phyloP scores from a whole-genome alignment of 2,329 filamentous ascomycete species.

The Paecilomyces niveus region DNA sequence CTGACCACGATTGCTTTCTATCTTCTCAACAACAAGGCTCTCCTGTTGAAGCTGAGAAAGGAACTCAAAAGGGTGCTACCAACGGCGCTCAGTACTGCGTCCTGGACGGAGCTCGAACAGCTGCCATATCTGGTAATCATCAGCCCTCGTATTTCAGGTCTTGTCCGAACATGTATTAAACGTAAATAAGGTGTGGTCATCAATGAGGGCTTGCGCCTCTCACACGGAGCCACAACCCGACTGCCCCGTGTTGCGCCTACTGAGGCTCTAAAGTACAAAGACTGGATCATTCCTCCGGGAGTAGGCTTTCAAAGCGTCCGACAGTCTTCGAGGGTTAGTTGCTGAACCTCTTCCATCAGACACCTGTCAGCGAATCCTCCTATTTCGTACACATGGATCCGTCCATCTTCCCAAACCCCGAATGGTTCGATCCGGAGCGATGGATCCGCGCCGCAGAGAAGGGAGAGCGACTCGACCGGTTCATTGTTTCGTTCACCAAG shows the following conservation, averaged over 20 bases:
- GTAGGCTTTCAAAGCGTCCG: slow-evolving; percentile 11
- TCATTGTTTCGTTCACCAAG: slow-evolving; percentile 32
- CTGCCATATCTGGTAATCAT: slow-evolving; percentile 32
- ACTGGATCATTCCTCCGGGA: slow-evolving; percentile 25
- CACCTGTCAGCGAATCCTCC: slow-evolving; percentile 32
- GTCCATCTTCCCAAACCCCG: slow-evolving; percentile 28
- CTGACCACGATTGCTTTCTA: slow-evolving; percentile 25
- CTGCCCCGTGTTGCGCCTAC: slow-evolving; percentile 22
- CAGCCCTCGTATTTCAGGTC: not conserved
- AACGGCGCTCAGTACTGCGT: slow-evolving; percentile 11
- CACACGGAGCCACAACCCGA: slow-evolving; percentile 21
- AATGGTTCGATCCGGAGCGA: slow-evolving; percentile 29
- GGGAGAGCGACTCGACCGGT: slow-evolving; percentile 26
- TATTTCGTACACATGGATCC: slow-evolving; percentile 29
- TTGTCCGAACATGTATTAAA: not conserved
- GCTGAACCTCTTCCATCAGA: slow-evolving; percentile 9
- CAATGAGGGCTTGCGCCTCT: slow-evolving; percentile 26
- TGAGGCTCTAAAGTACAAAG: slow-evolving; percentile 21
- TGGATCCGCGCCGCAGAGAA: slow-evolving; percentile 27
- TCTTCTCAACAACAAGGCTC: slow-evolving; percentile 13
- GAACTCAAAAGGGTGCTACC: slow-evolving; percentile 24
- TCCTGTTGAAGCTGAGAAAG: slow-evolving; percentile 15
- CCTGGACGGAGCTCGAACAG: slow-evolving; percentile 28
- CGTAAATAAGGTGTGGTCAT: slow-evolving; percentile 19
- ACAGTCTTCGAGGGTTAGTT: not conserved